These are phyloP conservation scores for Annulohypoxylon bovei DNA, from an alignment of 495 filamentous ascomycete genomes.

Conservation along the genomic window DNA sequence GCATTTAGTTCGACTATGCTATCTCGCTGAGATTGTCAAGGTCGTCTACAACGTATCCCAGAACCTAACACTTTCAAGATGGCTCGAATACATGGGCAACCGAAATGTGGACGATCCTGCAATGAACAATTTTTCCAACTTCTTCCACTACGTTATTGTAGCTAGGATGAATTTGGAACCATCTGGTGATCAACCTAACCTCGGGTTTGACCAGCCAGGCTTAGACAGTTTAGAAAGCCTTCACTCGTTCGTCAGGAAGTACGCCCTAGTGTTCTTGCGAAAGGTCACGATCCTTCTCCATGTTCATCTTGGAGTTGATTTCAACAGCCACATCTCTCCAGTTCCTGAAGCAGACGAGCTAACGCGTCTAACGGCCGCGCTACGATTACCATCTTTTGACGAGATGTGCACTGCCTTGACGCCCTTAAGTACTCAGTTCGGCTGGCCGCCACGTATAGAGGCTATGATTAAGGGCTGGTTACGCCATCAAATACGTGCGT, in stretches of 20 bases:
- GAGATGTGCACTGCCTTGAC: conserved; percentile 71
- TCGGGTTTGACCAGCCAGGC: conserved; percentile 55
- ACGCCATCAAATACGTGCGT: conserved; percentile 63
- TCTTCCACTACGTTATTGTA: conserved; percentile 50
- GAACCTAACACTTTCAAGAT: conserved; percentile 51
- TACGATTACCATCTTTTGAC: conserved; percentile 81
- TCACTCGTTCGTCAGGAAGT: conserved; percentile 70
- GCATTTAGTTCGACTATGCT: conserved; percentile 88
- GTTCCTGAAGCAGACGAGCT: conserved; percentile 77
- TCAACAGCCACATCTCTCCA: conserved; percentile 75
- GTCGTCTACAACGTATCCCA: conserved; percentile 65
- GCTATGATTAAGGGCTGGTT: conserved; percentile 82
- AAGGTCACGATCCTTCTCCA: conserved; percentile 86
- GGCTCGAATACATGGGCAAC: conserved; percentile 51
- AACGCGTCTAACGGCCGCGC: conserved; percentile 76
- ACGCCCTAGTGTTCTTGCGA: conserved; percentile 88
- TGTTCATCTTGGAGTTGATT: conserved; percentile 87
- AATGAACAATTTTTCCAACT: conserved; percentile 56
- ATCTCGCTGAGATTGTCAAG: conserved; percentile 90
- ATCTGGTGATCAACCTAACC: conserved; percentile 40
- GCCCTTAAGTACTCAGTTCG: conserved; percentile 51
- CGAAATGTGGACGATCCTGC: conserved; percentile 48
- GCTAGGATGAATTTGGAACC: conserved; percentile 42
- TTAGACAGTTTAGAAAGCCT: conserved; percentile 53
- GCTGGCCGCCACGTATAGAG: conserved; percentile 51